phyloP scores from a whole-genome alignment of 2,329 filamentous ascomycete species.

The Fusarium sp. region DNA sequence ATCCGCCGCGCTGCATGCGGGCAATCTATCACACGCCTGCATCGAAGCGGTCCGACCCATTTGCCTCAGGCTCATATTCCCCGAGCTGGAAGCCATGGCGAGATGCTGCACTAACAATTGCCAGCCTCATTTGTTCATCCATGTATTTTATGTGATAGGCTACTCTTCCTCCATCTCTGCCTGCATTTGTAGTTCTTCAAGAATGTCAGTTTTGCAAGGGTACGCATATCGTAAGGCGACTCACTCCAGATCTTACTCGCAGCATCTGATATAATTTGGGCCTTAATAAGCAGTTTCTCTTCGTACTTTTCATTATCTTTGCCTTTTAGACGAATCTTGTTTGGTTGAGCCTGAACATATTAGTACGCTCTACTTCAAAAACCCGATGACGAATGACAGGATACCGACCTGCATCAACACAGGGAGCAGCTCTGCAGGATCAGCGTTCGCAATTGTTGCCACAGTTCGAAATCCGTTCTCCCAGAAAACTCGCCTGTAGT shows the following conservation, averaged over 20 bases:
- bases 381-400: background rate
- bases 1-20: conserved; percentile 19
- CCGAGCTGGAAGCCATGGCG: background rate
- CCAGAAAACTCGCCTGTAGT: conserved; percentile 70
- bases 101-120: background rate
- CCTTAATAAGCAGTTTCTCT: conserved; percentile 75
- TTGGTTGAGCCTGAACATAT: conserved; percentile 70
- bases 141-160: background rate
- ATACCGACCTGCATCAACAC: conserved; percentile 75
- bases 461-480: conserved; percentile 81
- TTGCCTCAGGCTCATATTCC: conserved; percentile 23
- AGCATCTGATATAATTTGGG: conserved; percentile 75
- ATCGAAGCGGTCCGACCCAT: conserved; percentile 20
- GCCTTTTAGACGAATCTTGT: conserved; percentile 69
- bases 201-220: conserved; percentile 13
- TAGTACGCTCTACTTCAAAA: background rate
- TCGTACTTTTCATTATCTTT: conserved; percentile 70
- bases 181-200: conserved; percentile 64
- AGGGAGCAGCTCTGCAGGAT: conserved; percentile 75
- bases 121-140: background rate
- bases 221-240: conserved; percentile 45
- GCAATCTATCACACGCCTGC: conserved; percentile 21
- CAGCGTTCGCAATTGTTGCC: conserved; percentile 76
- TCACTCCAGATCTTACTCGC: conserved; percentile 78
- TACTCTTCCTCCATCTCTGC: conserved; percentile 63